Conservation (phyloP, 2,329 filamentous ascomycete genomes). For the Thielaviopsis musarum region DNA sequence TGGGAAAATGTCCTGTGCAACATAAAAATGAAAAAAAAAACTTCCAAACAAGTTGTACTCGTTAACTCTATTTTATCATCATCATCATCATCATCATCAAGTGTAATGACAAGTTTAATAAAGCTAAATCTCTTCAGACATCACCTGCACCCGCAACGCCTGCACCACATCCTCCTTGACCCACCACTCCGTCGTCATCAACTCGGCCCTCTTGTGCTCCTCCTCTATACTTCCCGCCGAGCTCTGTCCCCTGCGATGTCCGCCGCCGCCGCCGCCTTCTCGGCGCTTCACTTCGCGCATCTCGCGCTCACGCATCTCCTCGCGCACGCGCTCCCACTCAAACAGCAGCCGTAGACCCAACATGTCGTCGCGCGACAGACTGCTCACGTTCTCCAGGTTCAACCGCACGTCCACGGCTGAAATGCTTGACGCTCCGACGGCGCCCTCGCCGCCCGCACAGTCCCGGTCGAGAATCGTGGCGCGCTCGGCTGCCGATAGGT, state of each 20-base stretch:
- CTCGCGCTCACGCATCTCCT: slow-evolving; percentile 16
- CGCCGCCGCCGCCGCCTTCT: slow-evolving; percentile 15
- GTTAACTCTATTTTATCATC: slow-evolving; percentile 2
- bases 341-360: slow-evolving; percentile 36
- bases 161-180: slow-evolving; percentile 38
- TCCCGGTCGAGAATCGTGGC: slow-evolving; percentile 40
- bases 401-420: slow-evolving; percentile 52
- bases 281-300: slow-evolving; percentile 14
- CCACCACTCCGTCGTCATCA: slow-evolving; percentile 31
- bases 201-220: slow-evolving; percentile 12
- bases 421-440: slow-evolving; percentile 18
- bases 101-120: too few relatives aligned
- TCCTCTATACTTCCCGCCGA: not conserved
- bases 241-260: slow-evolving; percentile 9
- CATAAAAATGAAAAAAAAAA: not conserved
- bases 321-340: slow-evolving; percentile 28
- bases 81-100: too few relatives aligned
- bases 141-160: slow-evolving; percentile 33
- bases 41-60: too few relatives aligned
- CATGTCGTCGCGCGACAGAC: slow-evolving; percentile 24
- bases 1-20: too few relatives aligned
- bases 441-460: slow-evolving; percentile 29
- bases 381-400: slow-evolving; percentile 38
- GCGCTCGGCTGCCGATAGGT: slow-evolving; percentile 48
- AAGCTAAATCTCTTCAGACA: not conserved